These are phyloP conservation scores for Cladophialophora psammophila DNA, from an alignment of 2,329 filamentous ascomycete species.

Conservation along the genomic window DNA sequence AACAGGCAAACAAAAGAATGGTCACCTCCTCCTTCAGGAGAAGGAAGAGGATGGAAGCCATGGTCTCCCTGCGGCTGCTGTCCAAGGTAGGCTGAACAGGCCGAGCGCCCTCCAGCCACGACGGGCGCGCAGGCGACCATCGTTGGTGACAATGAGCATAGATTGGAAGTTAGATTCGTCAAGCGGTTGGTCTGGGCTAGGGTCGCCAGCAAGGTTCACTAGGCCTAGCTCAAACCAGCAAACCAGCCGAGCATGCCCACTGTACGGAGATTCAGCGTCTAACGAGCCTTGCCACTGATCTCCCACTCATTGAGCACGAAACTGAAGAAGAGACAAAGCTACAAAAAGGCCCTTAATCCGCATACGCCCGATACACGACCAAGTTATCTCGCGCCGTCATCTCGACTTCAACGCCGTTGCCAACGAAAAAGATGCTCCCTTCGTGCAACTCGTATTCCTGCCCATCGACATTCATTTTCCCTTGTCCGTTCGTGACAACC, in stretches of 20 bases:
- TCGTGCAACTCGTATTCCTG: conserved; percentile 63
- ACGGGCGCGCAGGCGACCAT: background rate
- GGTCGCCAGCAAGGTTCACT: background rate
- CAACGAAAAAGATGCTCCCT: conserved; percentile 73
- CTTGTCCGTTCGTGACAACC: conserved; percentile 67
- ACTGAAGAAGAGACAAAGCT: background rate
- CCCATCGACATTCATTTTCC: conserved; percentile 62
- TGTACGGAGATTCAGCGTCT: background rate
- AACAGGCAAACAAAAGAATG: background rate
- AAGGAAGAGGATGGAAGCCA: conserved; percentile 1
- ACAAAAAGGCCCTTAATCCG: conserved; percentile 41
- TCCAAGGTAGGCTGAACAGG: background rate
- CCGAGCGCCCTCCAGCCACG: background rate
- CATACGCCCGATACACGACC: conserved; percentile 58
- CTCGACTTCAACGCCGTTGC: conserved; percentile 61
- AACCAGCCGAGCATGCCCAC: background rate
- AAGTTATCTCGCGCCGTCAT: conserved; percentile 50
- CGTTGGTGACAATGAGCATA: background rate
- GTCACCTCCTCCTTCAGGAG: background rate
- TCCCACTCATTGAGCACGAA: too few species aligned
- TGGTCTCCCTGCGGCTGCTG: background rate
- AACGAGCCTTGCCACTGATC: too few species aligned
- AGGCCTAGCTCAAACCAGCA: background rate
- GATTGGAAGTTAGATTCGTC: background rate
- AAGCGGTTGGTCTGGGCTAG: background rate